Base-by-base conservation (phyloP, 2,329 filamentous ascomycete species). In the Colletotrichum horii region DNA sequence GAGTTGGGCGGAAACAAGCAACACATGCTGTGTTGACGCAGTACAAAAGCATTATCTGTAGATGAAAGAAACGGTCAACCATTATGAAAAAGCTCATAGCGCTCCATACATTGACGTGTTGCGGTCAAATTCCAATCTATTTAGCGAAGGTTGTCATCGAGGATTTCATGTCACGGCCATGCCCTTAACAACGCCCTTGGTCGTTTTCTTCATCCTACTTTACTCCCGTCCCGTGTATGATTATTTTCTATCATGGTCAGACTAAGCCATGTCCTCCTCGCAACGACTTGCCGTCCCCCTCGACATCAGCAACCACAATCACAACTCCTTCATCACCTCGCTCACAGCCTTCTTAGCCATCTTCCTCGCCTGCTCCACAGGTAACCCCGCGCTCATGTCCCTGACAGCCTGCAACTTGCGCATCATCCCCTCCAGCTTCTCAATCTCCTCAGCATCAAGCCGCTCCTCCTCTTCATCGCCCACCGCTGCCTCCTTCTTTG, bases 371-470 rank as follows among this genome's bases (percentile, higher is more conserved):
- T 94, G 91, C 30, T 90, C 89, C 80, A 92, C 90, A 2, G 91
- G 87, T 82, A 94, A 80, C 11, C 90, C 91, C 15, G 90, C 88
- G 34, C 88, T 91, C 77, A 91, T 88, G 70, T 93, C 91, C 80
- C 88, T 84, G 11, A 91, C 91, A 2, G 91, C 91, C 82, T 91
- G 90, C 76, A 94, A 84, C 82, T 90, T 93, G 66, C 87, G 84
- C 90, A 94, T 93, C 89, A 94, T 90, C 67, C 85, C 84, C 79
- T 93, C 91, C 34, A 94, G 81, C 81, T 91, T 90, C 79, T 89
- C 87, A 19, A 94, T 87, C 38, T 91, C 89, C 1, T 88, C 87
- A 19, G 83, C 84, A 4, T 87, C 70, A 6, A 87, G 83, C 22
- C 85, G 78, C 3, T 77, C 78, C 2, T 69, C 76, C 48, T 81